Percentiles rank a stretch among this genome's conserved stretches.
phyloP scores from a whole-genome alignment of 345 rosid genomes.

The Salix udensis region DNA sequence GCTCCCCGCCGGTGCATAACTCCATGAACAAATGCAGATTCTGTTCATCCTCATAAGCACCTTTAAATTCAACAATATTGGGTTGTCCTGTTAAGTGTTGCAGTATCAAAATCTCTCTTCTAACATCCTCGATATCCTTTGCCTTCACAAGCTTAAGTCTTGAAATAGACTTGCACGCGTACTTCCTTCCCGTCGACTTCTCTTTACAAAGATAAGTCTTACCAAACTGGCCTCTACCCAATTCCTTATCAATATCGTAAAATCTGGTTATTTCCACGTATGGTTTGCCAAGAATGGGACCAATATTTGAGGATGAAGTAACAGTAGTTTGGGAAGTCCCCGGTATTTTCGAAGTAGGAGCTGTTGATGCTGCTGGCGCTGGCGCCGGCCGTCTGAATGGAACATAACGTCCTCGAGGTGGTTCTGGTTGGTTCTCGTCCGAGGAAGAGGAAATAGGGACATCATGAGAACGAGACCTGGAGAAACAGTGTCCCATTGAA shows the following conservation, averaged over 20 bases:
- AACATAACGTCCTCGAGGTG: constrained; percentile 4
- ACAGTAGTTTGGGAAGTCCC: not conserved
- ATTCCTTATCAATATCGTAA: constrained; percentile 20
- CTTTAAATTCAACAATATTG: constrained; percentile 33
- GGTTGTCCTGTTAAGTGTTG: constrained; percentile 32
- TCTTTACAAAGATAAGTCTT: constrained; percentile 22
- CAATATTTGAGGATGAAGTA: constrained; percentile 24
- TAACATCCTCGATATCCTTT: constrained; percentile 25
- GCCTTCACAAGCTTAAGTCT: constrained; percentile 13
- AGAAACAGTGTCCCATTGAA: constrained; percentile 49
- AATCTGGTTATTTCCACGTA: constrained; percentile 18
- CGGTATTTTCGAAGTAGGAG: constrained; percentile 11
- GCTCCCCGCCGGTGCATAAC: constrained; percentile 35
- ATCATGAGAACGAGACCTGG: constrained; percentile 37
- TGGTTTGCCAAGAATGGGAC: constrained; percentile 22
- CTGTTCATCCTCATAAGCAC: constrained; percentile 28
- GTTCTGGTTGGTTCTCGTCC: constrained; percentile 19
- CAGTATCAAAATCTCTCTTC: constrained; percentile 22
- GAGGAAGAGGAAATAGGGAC: constrained; percentile 52
- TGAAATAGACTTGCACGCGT: constrained; percentile 31
- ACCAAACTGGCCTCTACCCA: constrained; percentile 33
- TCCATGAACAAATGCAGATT: constrained; percentile 28
- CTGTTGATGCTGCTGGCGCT: not conserved
- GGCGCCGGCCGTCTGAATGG: not conserved
- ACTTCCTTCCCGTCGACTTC: constrained; percentile 4